Evolutionary conservation across 148 eudicot species (phyloP).

Genomic region (Silene latifolia): DNA sequence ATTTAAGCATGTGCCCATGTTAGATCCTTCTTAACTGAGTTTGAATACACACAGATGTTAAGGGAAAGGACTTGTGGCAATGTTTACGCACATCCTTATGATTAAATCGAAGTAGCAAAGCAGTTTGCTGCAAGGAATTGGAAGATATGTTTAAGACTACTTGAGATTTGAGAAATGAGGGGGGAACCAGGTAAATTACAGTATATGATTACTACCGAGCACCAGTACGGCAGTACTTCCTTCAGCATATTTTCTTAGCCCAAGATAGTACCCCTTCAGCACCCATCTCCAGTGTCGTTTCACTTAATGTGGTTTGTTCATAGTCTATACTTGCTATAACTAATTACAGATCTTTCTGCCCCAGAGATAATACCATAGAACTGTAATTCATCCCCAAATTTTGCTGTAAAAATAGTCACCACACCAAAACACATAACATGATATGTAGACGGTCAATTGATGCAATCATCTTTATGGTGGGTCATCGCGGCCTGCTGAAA

Average conservation of each 20-base stretch:
- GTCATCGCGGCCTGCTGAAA: background rate
- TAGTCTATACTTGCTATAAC: background rate
- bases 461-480: background rate
- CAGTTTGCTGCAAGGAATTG: background rate
- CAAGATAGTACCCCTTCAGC: background rate
- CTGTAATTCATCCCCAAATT: background rate
- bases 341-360: background rate
- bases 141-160: background rate
- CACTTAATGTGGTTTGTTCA: background rate
- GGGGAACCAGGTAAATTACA: background rate
- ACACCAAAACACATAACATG: background rate
- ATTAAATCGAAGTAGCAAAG: background rate
- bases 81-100: background rate
- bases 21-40: too few relatives aligned
- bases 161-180: background rate
- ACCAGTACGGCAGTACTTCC: background rate
- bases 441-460: background rate
- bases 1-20: too few relatives aligned
- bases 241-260: background rate
- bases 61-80: background rate
- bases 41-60: background rate
- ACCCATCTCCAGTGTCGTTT: background rate
- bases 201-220: background rate
- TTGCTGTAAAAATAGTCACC: background rate
- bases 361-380: background rate